Percentiles rank a stretch among this genome's conserved stretches.
These are phyloP conservation scores for Dryas alaskensis DNA, from an alignment of 306 rosid species.

Conservation along the genomic window DNA sequence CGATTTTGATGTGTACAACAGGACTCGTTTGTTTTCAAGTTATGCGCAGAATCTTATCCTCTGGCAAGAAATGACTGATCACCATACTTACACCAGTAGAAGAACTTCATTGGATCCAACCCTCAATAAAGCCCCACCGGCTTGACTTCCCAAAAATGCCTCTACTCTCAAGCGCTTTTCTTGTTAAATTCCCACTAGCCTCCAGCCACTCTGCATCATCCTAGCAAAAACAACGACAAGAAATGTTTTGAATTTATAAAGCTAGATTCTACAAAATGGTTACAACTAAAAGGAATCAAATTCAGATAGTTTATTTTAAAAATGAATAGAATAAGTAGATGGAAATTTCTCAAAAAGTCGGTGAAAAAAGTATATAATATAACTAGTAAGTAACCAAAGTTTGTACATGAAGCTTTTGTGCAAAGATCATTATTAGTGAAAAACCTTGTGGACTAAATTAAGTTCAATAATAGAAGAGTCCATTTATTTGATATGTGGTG, in stretches of 20 bases:
- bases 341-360: too few relatives aligned
- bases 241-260: too few relatives aligned
- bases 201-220: slow-evolving; percentile 5
- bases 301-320: too few relatives aligned
- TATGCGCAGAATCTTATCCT: slow-evolving; percentile 5
- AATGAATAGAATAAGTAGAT: too few relatives aligned
- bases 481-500: not conserved
- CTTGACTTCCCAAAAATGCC: slow-evolving; percentile 26
- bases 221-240: too few relatives aligned
- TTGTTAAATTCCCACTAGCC: slow-evolving; percentile 45
- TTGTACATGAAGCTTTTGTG: not conserved
- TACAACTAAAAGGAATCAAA: too few relatives aligned
- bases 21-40: not conserved
- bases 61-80: not conserved
- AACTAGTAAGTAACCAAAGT: not conserved
- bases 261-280: too few relatives aligned
- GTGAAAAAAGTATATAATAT: not conserved
- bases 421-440: not conserved
- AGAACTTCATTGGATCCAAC: slow-evolving; percentile 23
- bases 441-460: not conserved
- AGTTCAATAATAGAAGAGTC: not conserved
- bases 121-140: slow-evolving; percentile 39
- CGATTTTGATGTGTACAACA: not conserved
- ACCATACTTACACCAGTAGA: not conserved
- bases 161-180: slow-evolving; percentile 27